Percentiles rank a stretch among this genome's conserved stretches.
Evolutionary conservation across 805 yeast species (phyloP).

Genomic region (Yarrowia sp.): DNA sequence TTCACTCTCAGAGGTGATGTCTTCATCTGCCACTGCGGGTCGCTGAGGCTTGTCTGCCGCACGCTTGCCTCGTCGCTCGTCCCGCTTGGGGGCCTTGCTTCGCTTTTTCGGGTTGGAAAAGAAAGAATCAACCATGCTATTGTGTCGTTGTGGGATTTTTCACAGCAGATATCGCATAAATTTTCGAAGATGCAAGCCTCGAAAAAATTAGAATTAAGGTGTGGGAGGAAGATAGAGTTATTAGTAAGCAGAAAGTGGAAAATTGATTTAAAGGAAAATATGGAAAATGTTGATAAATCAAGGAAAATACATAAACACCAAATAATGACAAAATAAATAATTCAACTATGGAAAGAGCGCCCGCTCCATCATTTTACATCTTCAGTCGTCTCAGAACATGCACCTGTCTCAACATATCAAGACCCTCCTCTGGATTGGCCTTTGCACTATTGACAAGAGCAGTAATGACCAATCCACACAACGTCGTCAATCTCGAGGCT

Average conservation of each 20-base stretch:
- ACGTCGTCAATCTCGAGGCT: constrained; percentile 3
- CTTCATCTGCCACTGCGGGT: constrained; percentile 42
- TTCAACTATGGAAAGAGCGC: no score
- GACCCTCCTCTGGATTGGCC: constrained; percentile 4
- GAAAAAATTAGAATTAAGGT: constrained; percentile 24
- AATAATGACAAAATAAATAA: neutral
- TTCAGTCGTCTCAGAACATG: constrained; percentile 16
- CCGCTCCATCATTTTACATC: neutral
- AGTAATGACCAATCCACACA: constrained; percentile 9
- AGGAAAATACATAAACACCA: no score
- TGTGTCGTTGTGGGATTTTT: constrained; percentile 26
- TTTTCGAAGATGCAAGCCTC: constrained; percentile 20
- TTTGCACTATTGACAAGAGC: constrained; percentile 18
- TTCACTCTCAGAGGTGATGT: constrained; percentile 43
- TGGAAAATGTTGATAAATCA: neutral
- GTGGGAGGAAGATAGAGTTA: constrained; percentile 20
- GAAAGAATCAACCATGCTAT: constrained; percentile 46
- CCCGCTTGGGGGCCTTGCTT: constrained; percentile 40
- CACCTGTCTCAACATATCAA: constrained; percentile 21
- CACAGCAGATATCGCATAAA: constrained; percentile 8
- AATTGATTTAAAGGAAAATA: no score
- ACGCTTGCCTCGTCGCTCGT: constrained; percentile 34
- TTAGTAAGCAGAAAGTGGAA: constrained; percentile 1
- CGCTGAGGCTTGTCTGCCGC: constrained; percentile 17
- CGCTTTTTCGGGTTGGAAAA: constrained; percentile 48